Conservation (phyloP, 495 filamentous ascomycete species). For the Lophiotrema nucula region DNA sequence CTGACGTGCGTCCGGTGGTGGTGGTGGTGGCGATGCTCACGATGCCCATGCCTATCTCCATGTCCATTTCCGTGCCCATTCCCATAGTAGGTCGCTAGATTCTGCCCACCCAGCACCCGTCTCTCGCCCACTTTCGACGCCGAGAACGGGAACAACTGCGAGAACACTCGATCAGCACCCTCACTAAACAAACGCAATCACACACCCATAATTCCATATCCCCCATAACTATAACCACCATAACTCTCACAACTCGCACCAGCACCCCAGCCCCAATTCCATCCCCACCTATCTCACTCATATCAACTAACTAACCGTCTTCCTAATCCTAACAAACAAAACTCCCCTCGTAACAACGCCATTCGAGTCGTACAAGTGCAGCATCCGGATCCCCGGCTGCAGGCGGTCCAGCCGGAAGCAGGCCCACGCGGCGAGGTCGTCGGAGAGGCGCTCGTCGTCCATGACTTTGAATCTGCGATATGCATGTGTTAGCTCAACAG, state of each 20-base stretch:
- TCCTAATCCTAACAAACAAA: conserved; percentile 67
- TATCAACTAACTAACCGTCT: conserved; percentile 39
- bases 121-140: no score
- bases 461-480: conserved; percentile 74
- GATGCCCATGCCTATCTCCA: no score
- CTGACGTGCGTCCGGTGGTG: no score
- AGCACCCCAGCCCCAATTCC: not conserved
- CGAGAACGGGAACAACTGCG: not conserved
- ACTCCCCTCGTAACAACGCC: conserved; percentile 62
- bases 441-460: conserved; percentile 69
- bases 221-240: no score
- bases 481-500: conserved; percentile 3
- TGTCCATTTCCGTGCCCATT: no score
- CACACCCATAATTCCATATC: no score
- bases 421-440: conserved; percentile 80
- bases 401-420: conserved; percentile 82
- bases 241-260: not conserved
- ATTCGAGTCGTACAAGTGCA: conserved; percentile 66
- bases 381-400: conserved; percentile 68
- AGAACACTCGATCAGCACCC: no score
- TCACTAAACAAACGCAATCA: no score
- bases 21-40: no score
- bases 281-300: not conserved
- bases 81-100: no score
- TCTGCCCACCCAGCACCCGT: no score